A percentile compares a stretch with the other conserved stretches of the same genome.
Evolutionary conservation across 108 stramenopile genomes (phyloP).

Genomic region (Stephanodiscus triporus): DNA sequence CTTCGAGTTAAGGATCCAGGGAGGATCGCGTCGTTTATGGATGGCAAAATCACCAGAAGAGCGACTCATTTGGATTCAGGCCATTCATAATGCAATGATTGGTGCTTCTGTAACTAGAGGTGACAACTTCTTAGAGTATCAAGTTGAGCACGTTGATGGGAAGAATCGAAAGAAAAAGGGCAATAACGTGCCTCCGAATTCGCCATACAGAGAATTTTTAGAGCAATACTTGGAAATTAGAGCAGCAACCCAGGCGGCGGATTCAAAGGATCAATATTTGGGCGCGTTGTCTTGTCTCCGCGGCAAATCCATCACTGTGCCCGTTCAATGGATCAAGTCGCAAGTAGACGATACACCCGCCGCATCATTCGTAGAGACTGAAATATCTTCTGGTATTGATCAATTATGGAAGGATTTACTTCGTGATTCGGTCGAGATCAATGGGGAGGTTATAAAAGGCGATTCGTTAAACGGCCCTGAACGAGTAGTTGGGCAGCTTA

Average conservation of each 20-base stretch:
- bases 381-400: constrained; percentile 54
- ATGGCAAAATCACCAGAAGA: constrained; percentile 74
- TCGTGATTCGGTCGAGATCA: constrained; percentile 79
- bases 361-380: constrained; percentile 56
- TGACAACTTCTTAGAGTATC: constrained; percentile 54
- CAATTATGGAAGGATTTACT: constrained; percentile 83
- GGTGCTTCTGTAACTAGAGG: constrained; percentile 75
- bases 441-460: constrained; percentile 65
- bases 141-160: constrained; percentile 35
- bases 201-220: constrained; percentile 68
- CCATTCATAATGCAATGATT: constrained; percentile 80
- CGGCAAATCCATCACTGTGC: constrained; percentile 57
- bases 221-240: constrained; percentile 64
- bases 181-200: constrained; percentile 44
- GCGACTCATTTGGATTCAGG: constrained; percentile 75
- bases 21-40: constrained; percentile 72
- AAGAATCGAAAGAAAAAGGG: constrained; percentile 21
- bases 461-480: constrained; percentile 77
- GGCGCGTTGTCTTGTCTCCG: constrained; percentile 43
- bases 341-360: constrained; percentile 51
- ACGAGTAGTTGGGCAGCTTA: constrained; percentile 69
- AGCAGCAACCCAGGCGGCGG: constrained; percentile 47
- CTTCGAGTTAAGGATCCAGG: constrained; percentile 62
- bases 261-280: constrained; percentile 64
- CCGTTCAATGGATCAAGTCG: constrained; percentile 80